Evolutionary conservation across 768 basidiomycete genomes (phyloP).

Genomic region (Candolleomyces eurysporus): DNA sequence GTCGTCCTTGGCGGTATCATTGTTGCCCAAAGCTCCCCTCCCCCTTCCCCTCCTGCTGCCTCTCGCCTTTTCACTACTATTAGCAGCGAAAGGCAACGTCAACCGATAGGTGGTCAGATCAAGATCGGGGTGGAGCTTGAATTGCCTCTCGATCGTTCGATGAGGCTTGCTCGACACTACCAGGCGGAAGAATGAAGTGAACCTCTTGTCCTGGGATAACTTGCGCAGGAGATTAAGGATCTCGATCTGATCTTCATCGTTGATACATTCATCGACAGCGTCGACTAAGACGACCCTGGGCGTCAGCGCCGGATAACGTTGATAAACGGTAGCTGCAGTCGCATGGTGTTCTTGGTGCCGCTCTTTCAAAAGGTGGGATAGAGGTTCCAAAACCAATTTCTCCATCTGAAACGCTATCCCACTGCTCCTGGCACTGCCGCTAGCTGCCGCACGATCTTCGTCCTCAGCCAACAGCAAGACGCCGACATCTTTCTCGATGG

Average conservation of each 20-base stretch:
- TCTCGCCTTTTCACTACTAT: background rate
- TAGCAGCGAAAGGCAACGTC: background rate
- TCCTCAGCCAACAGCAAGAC: background rate
- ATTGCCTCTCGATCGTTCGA: slow-evolving; percentile 5
- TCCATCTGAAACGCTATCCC: slow-evolving; percentile 3
- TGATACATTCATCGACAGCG: slow-evolving; percentile 2
- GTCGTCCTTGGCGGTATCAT: background rate
- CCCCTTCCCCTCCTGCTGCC: background rate
- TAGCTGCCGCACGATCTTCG: background rate
- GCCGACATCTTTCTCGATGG: background rate
- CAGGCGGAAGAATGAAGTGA: background rate
- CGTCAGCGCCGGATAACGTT: background rate
- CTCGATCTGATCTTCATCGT: slow-evolving; percentile 6
- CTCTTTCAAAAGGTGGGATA: background rate
- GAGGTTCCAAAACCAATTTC: background rate
- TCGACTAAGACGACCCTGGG: background rate
- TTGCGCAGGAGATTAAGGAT: background rate
- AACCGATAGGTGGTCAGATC: slow-evolving; percentile 1
- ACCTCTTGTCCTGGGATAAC: slow-evolving; percentile 2
- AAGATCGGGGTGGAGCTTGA: slow-evolving; percentile 4
- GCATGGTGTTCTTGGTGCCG: background rate
- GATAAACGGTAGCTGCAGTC: too few relatives aligned
- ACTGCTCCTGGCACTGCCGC: background rate
- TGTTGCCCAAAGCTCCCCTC: background rate
- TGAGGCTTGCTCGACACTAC: slow-evolving; percentile 4